A percentile compares a stretch with the other conserved stretches of the same genome.
Evolutionary conservation across 106 monocot genomes (phyloP).

Genomic region (Allium sativum): DNA sequence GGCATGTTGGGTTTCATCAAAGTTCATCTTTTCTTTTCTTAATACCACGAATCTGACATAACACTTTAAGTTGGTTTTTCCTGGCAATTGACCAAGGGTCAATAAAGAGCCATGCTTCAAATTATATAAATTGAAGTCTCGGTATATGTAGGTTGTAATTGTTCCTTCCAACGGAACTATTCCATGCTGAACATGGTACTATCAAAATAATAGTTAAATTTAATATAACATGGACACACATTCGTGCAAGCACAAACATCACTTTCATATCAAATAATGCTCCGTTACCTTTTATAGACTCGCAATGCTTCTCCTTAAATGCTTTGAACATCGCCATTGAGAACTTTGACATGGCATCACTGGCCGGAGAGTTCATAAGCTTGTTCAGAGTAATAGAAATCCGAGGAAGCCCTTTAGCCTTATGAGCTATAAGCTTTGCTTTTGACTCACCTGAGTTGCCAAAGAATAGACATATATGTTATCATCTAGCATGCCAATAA

Average conservation of each 20-base stretch:
- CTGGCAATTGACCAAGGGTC: too few relatives aligned
- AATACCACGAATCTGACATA: too few relatives aligned
- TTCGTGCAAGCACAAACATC: background rate
- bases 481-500: too few relatives aligned
- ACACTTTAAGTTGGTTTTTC: too few relatives aligned
- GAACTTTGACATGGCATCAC: constrained; percentile 31
- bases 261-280: background rate
- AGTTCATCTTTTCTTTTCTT: too few relatives aligned
- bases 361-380: constrained; percentile 22
- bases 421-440: constrained; percentile 46
- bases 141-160: too few relatives aligned
- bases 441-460: constrained; percentile 17
- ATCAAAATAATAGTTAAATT: too few relatives aligned
- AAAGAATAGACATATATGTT: background rate
- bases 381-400: constrained; percentile 45
- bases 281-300: constrained; percentile 30
- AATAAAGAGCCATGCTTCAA: too few relatives aligned
- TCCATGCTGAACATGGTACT: too few relatives aligned
- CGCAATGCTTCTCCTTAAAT: constrained; percentile 33
- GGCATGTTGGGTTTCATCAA: too few relatives aligned
- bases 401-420: constrained; percentile 66
- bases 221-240: background rate
- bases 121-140: too few relatives aligned
- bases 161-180: too few relatives aligned
- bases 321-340: constrained; percentile 33